Evolutionary conservation across 164 flowering plant species (phyloP), one percentile per base, ranked within the genome.

Genomic region (Platanus orientalis): DNA sequence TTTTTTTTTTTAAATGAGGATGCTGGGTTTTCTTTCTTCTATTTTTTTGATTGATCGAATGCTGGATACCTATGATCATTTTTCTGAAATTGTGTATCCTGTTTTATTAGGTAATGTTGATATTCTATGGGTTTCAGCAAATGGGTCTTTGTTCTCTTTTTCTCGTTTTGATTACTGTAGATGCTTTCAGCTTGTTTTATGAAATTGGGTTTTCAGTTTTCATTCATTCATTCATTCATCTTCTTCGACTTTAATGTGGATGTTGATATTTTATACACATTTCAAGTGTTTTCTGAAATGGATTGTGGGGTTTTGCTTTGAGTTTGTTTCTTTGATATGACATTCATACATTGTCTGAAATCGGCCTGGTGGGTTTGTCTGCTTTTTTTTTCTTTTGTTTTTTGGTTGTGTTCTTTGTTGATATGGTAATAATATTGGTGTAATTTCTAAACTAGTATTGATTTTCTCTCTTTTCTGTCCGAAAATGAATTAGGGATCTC

Each of bases 1-100:
- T 49, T 44, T 40, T 49, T 53, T 10, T 4, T 12, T 36, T 11
- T 9, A 49, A 40, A 34, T 25, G 34, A 9, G 13, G 16, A 27
- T 62, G 30, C 13, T 24, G 7, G 12, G 7, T 68, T 26, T 49
- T 52, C 16, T 66, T 12, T 47, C n/a, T n/a, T n/a, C 58, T 36
- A 55, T 19, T 48, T 25, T 19, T 29, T 21, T 48, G 1, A 25
- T 23, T 36, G 42, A 26, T 20, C 23, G 27, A 12, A 39, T 58
- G 30, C 5, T 54, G 23, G 34, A 39, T 11, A 9, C 23, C 25
- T 62, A n/a, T 39, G 12, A 48, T 56, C 10, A 17, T 17, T 14
- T 53, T 16, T 53, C 5, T 26, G 56, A 53, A 27, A 26, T 16
- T 10, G 42, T 36, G 9, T 36, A 7, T 36, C 42, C 42, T 36